phyloP scores from a whole-genome alignment of 129 eudicot species.

The Silybum marianum region DNA sequence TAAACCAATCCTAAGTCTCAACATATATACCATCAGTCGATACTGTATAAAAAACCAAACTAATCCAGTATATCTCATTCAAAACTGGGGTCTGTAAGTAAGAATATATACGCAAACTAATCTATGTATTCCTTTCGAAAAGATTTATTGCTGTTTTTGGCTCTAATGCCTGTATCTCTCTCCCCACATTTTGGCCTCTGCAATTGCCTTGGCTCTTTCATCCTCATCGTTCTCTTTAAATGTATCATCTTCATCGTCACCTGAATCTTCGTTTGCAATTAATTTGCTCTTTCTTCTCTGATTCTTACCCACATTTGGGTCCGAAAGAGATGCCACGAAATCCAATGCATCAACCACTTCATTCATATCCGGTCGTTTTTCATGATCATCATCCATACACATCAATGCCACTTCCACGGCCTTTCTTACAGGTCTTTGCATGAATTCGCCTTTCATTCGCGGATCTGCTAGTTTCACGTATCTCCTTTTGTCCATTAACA shows the following conservation, averaged over 20 bases:
- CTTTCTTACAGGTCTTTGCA: slow-evolving; percentile 24
- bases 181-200: slow-evolving; percentile 75
- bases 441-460: slow-evolving; percentile 52
- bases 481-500: slow-evolving; percentile 44
- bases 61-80: not conserved
- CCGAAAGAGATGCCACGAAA: slow-evolving; percentile 35
- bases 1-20: not conserved
- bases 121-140: not conserved
- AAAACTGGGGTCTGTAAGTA: not conserved
- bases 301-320: not conserved
- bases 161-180: slow-evolving; percentile 30
- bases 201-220: slow-evolving; percentile 58
- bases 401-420: slow-evolving; percentile 55
- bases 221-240: slow-evolving; percentile 22
- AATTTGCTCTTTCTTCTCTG: not conserved
- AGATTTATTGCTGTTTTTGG: not conserved
- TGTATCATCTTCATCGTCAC: slow-evolving; percentile 20
- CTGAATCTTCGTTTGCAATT: slow-evolving; percentile 10
- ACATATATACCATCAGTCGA: not conserved
- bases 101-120: not conserved
- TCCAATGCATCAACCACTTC: slow-evolving; percentile 56
- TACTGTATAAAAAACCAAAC: not conserved
- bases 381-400: slow-evolving; percentile 47
- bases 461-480: slow-evolving; percentile 66
- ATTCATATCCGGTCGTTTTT: slow-evolving; percentile 52